These are phyloP conservation scores for Fraxinus dipetala DNA, from an alignment of 305 asterid species.

Conservation along the genomic window DNA sequence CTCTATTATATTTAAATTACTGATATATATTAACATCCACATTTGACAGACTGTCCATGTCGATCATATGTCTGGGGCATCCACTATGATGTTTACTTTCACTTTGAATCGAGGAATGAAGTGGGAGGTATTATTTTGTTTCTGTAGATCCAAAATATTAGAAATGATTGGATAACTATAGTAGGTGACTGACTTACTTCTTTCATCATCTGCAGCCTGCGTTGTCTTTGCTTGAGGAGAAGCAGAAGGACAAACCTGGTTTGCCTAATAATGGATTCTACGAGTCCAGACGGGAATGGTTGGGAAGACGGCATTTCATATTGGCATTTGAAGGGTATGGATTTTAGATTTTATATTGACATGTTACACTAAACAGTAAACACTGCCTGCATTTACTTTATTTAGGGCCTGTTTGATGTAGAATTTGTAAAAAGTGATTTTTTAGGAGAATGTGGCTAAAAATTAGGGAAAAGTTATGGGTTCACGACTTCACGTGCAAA, in stretches of 20 bases:
- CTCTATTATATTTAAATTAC: not conserved
- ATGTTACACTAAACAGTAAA: conserved; percentile 3
- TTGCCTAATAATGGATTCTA: conserved; percentile 70
- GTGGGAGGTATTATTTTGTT: conserved; percentile 68
- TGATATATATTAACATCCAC: conserved; percentile 28
- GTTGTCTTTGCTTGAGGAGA: conserved; percentile 70
- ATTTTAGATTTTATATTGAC: conserved; percentile 5
- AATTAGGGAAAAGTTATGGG: not conserved
- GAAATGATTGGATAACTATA: not conserved
- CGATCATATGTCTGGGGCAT: conserved; percentile 87
- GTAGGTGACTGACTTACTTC: not conserved
- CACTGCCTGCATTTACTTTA: not conserved
- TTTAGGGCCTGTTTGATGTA: not conserved
- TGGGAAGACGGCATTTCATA: conserved; percentile 83
- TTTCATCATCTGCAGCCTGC: conserved; percentile 57
- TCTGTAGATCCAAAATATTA: not conserved
- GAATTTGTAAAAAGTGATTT: not conserved
- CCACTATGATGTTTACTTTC: conserved; percentile 84
- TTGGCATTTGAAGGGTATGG: conserved; percentile 81
- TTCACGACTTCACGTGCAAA: not conserved
- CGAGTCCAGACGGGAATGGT: conserved; percentile 94
- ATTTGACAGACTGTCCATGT: conserved; percentile 85
- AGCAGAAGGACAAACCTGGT: conserved; percentile 61
- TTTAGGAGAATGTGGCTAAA: not conserved
- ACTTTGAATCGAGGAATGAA: conserved; percentile 89